Evolutionary conservation across 148 eudicot species (phyloP), one percentile per base, ranked within the genome.

Genomic region (Fagopyrum homotropicum): DNA sequence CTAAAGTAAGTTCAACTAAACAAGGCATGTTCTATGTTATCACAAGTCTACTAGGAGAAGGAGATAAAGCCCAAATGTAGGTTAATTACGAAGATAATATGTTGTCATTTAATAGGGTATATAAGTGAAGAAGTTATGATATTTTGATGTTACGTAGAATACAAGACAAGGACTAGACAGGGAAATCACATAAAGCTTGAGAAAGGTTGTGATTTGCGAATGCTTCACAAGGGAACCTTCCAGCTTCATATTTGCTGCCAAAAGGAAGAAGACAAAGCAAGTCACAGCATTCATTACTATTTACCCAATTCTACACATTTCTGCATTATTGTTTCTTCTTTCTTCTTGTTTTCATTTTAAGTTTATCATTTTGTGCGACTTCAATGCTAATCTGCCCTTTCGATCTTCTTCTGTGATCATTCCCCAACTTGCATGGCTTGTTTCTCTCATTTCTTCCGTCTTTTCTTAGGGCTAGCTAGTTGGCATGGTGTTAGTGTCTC

Each of bases 201-300:
- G 57, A 55, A 7, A 5, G 26, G 16, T 55, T 51, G 11, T 8
- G 22, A 16, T 10, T 55, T 15, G 19, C 2, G 40, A 35, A 35
- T 35, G 40, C 40, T 35, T 35, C 40, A 35, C 10, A 35, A 22
- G 66, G 40, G 43, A 9, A 35, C 66, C 35, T 17, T 29, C 9
- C 66, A 60, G 66, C 66, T 60, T 26, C 66, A 60, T 60, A 60
- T 17, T 60, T 60, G 66, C 40, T 60, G 40, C 66, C 66, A 26
- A 60, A 26, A 19, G 40, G 12, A 60, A 60, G 66, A 60, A 60
- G 66, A 60, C 66, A 60, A 60, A 8, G 66, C 66, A 60, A 19
- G 22, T 19, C 22, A 57, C 52, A 10, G 14, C 40, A 35, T 35
- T 35, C 40, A 35, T 35, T 35, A 52, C n/a, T 55, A n/a, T 16